A percentile compares a stretch with the other conserved stretches of the same genome.
phyloP scores from a whole-genome alignment of 148 eudicot genomes.

The Dysphania ambrosioides region DNA sequence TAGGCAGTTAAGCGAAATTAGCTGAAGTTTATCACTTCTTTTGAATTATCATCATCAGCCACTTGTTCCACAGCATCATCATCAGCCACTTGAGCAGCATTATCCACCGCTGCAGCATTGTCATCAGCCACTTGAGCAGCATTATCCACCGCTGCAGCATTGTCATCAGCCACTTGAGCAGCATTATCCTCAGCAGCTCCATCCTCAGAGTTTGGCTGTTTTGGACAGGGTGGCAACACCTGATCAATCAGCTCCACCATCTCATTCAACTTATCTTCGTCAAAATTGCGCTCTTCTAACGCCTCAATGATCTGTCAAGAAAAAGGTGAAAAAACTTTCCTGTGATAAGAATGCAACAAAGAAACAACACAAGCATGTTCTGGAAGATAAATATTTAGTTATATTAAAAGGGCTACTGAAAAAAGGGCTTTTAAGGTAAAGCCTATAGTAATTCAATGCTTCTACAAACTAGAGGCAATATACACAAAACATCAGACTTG shows the following conservation, averaged over 20 bases:
- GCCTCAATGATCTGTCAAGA: slow-evolving; percentile 45
- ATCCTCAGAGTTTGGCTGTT: slow-evolving; percentile 23
- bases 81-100: slow-evolving; percentile 3
- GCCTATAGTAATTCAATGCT: not conserved
- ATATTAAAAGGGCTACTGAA: not conserved
- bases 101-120: too few species aligned
- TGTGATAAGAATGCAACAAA: not conserved
- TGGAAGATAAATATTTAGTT: not conserved
- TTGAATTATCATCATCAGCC: not conserved
- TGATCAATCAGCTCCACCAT: slow-evolving; percentile 39
- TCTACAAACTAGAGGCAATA: not conserved
- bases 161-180: slow-evolving; percentile 19
- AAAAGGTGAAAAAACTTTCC: not conserved
- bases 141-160: too few species aligned
- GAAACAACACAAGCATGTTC: not conserved
- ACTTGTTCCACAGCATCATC: not conserved
- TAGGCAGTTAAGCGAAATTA: not conserved
- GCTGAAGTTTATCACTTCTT: slow-evolving; percentile 16
- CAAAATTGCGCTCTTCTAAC: slow-evolving; percentile 37
- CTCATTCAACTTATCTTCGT: slow-evolving; percentile 31
- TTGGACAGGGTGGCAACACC: slow-evolving; percentile 52
- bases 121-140: slow-evolving; percentile 13
- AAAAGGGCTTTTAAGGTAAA: not conserved
- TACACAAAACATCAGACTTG: not conserved
- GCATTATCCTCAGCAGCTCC: slow-evolving; percentile 18